Evolutionary conservation across 371 early-diverging fungal species (phyloP).

Genomic region (Thermomucor indicae-seudaticae): DNA sequence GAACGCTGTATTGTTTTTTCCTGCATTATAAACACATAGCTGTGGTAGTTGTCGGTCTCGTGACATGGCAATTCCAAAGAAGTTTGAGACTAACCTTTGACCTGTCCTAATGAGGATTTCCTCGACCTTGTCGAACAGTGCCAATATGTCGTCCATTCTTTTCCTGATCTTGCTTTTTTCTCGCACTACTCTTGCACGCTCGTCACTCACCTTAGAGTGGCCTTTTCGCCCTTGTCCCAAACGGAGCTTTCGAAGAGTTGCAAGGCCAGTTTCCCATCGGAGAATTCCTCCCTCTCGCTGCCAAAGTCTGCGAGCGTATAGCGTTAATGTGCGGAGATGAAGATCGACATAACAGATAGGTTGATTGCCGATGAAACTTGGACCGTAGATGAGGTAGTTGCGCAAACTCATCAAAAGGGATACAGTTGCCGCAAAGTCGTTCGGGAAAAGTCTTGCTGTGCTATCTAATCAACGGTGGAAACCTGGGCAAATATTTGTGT

Average conservation of each 20-base stretch:
- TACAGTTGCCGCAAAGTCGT: neutral
- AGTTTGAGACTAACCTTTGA: too few species aligned
- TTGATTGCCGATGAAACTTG: slow-evolving; percentile 11
- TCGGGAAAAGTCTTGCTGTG: neutral
- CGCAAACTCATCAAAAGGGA: neutral
- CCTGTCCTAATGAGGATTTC: too few species aligned
- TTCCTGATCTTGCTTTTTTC: too few species aligned
- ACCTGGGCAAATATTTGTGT: neutral
- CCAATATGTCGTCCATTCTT: too few species aligned
- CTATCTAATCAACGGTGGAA: neutral
- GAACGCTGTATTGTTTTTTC: too few species aligned
- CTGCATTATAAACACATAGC: too few species aligned
- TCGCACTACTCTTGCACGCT: too few species aligned
- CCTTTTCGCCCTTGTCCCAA: neutral
- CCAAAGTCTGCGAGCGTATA: neutral
- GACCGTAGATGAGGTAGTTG: slow-evolving; percentile 11
- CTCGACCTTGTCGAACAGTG: too few species aligned
- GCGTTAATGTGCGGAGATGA: slow-evolving; percentile 12
- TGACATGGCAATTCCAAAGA: too few species aligned
- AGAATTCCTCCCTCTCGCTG: neutral
- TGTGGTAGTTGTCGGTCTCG: too few species aligned
- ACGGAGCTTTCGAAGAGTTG: neutral
- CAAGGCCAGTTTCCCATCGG: neutral
- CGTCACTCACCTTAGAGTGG: neutral
- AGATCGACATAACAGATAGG: slow-evolving; percentile 11